Evolutionary conservation across 2,329 filamentous ascomycete species (phyloP).

Genomic region (Trichophyton simii): DNA sequence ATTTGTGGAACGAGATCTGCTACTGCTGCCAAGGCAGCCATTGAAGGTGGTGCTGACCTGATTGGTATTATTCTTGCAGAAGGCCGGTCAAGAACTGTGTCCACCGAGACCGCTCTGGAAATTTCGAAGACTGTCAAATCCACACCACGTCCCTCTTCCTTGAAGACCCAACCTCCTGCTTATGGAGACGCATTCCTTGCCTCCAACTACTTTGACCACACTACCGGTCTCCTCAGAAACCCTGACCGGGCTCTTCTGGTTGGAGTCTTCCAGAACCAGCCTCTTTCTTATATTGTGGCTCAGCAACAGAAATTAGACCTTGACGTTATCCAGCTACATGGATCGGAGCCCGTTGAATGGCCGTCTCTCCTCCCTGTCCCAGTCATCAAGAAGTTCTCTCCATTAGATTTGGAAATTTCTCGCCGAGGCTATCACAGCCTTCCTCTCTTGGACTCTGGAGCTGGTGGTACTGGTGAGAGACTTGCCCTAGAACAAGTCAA

Average conservation of each 20-base stretch:
- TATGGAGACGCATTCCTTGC: constrained; percentile 19
- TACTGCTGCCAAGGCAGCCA: constrained; percentile 66
- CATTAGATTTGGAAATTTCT: constrained; percentile 58
- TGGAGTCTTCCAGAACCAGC: constrained; percentile 87
- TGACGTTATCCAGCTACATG: constrained; percentile 87
- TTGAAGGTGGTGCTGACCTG: constrained; percentile 78
- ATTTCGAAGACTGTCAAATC: constrained; percentile 68
- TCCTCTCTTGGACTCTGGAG: constrained; percentile 75
- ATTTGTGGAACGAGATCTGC: constrained; percentile 83
- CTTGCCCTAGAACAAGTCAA: constrained; percentile 61
- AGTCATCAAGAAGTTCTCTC: constrained; percentile 75
- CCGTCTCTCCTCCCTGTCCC: constrained; percentile 78
- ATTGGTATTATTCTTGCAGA: constrained; percentile 87
- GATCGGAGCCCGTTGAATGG: constrained; percentile 87
- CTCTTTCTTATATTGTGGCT: constrained; percentile 66
- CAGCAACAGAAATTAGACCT: constrained; percentile 64
- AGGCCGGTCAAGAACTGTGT: constrained; percentile 66
- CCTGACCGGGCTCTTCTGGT: constrained; percentile 62
- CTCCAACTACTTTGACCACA: constrained; percentile 59
- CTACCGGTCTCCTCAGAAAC: constrained; percentile 36
- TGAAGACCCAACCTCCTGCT: constrained; percentile 5
- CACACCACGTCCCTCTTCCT: constrained; percentile 22
- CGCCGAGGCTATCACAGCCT: constrained; percentile 69
- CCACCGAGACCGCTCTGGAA: constrained; percentile 60
- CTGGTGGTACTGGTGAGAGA: constrained; percentile 66